These are phyloP conservation scores for Sarcodon sp. DNA, from an alignment of 768 basidiomycete species.

Conservation along the genomic window DNA sequence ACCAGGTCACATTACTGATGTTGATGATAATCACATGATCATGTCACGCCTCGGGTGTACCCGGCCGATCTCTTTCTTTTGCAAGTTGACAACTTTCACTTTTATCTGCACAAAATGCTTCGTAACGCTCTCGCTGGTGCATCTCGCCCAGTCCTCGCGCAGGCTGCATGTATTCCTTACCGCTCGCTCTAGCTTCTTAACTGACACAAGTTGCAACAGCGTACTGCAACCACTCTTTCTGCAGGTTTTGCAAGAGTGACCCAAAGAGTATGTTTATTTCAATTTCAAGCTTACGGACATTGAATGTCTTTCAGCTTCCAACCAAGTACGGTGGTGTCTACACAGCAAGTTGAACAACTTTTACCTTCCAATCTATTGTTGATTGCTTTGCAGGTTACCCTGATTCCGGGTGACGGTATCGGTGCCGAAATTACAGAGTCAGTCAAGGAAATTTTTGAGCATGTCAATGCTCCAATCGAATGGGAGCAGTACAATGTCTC, in stretches of 20 bases:
- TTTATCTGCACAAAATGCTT: slow-evolving; percentile 36
- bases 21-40: not conserved
- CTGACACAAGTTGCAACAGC: slow-evolving; percentile 21
- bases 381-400: slow-evolving; percentile 55
- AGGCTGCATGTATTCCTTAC: slow-evolving; percentile 32
- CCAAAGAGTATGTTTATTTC: slow-evolving; percentile 40
- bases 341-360: slow-evolving; percentile 40
- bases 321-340: slow-evolving; percentile 92
- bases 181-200: not conserved
- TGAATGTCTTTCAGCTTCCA: slow-evolving; percentile 37
- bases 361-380: slow-evolving; percentile 3
- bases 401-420: slow-evolving; percentile 97
- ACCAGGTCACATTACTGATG: no score
- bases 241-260: slow-evolving; percentile 70
- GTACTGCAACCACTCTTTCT: slow-evolving; percentile 64
- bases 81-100: slow-evolving; percentile 11
- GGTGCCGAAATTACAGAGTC: slow-evolving; percentile 96
- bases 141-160: slow-evolving; percentile 37
- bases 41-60: slow-evolving; percentile 1
- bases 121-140: slow-evolving; percentile 49
- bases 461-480: slow-evolving; percentile 96
- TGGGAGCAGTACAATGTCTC: slow-evolving; percentile 99
- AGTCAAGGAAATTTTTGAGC: slow-evolving; percentile 97
- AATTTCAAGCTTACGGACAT: not conserved
- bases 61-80: slow-evolving; percentile 2